Evolutionary conservation across 202 grass and related monocot genomes (phyloP).

Genomic region (Saccharum hybrid): DNA sequence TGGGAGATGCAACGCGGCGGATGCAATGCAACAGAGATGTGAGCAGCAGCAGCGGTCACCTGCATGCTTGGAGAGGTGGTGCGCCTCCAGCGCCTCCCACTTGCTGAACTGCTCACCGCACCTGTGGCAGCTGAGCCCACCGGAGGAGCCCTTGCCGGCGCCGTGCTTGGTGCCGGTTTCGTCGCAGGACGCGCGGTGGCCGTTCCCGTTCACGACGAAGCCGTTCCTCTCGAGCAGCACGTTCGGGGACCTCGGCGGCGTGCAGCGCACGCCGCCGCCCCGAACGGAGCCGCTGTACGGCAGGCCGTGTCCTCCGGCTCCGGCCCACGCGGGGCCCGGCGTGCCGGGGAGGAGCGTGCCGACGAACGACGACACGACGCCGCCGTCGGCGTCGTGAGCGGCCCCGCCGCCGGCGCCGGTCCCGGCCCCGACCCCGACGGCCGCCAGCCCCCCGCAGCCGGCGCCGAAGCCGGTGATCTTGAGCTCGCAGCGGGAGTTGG

Average conservation of each 20-base stretch:
- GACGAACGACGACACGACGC: slow-evolving; percentile 54
- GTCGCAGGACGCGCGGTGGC: slow-evolving; percentile 68
- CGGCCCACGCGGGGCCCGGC: slow-evolving; percentile 66
- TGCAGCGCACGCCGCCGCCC: slow-evolving; percentile 50
- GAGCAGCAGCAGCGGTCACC: slow-evolving; percentile 45
- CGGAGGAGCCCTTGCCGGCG: slow-evolving; percentile 38
- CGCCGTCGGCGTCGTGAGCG: slow-evolving; percentile 4
- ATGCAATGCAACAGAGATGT: no score
- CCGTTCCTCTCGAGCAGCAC: slow-evolving; percentile 53
- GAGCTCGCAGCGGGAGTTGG: slow-evolving; percentile 87
- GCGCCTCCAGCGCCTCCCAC: slow-evolving; percentile 88
- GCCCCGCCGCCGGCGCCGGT: neutral
- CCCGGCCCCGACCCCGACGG: neutral
- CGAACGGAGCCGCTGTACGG: slow-evolving; percentile 58
- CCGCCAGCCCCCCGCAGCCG: no score
- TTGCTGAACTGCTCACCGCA: slow-evolving; percentile 81
- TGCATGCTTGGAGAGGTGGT: slow-evolving; percentile 94
- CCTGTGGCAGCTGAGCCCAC: slow-evolving; percentile 64
- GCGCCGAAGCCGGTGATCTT: slow-evolving; percentile 79
- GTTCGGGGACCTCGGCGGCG: slow-evolving; percentile 75
- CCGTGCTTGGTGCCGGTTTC: neutral
- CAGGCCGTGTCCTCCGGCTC: slow-evolving; percentile 39
- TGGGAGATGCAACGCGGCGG: neutral
- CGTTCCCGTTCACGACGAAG: neutral
- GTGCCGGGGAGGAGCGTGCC: slow-evolving; percentile 80